A percentile compares a stretch with the other conserved stretches of the same genome.
Evolutionary conservation across 805 yeast species (phyloP).

Genomic region (Jamesozyma spencerorum): DNA sequence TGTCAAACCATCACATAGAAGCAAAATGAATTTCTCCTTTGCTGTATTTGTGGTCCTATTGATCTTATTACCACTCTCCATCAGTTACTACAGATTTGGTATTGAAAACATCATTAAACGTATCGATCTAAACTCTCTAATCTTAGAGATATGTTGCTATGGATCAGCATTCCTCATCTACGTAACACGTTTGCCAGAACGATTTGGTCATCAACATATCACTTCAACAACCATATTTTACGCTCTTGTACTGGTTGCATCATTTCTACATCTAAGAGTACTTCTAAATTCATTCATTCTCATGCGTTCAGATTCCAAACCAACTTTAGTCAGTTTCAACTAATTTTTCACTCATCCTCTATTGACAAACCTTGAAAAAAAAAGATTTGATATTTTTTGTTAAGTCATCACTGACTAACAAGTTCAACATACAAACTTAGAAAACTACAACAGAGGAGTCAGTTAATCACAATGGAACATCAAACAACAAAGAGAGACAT

Average conservation of each 20-base stretch:
- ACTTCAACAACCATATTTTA: constrained; percentile 69
- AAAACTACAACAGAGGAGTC: neutral
- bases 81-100: constrained; percentile 44
- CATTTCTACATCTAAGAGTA: constrained; percentile 59
- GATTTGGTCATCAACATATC: constrained; percentile 31
- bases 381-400: too few species aligned
- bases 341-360: too few species aligned
- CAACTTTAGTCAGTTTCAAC: constrained; percentile 14
- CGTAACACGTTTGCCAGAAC: constrained; percentile 66
- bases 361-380: too few species aligned
- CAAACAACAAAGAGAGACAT: constrained; percentile 34
- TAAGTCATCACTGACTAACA: neutral
- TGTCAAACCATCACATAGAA: constrained; percentile 47
- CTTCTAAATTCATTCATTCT: constrained; percentile 43
- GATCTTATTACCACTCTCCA: constrained; percentile 56
- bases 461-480: neutral
- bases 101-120: constrained; percentile 37
- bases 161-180: constrained; percentile 65
- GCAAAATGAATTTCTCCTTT: constrained; percentile 35
- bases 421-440: neutral
- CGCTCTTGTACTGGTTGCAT: constrained; percentile 58
- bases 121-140: constrained; percentile 46
- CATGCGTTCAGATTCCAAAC: constrained; percentile 20
- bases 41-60: constrained; percentile 69
- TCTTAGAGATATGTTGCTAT: constrained; percentile 59